Percentiles rank a stretch among this genome's conserved stretches.
Evolutionary conservation across 202 grass and related monocot genomes (phyloP).

Genomic region (Elaeis oleifera): DNA sequence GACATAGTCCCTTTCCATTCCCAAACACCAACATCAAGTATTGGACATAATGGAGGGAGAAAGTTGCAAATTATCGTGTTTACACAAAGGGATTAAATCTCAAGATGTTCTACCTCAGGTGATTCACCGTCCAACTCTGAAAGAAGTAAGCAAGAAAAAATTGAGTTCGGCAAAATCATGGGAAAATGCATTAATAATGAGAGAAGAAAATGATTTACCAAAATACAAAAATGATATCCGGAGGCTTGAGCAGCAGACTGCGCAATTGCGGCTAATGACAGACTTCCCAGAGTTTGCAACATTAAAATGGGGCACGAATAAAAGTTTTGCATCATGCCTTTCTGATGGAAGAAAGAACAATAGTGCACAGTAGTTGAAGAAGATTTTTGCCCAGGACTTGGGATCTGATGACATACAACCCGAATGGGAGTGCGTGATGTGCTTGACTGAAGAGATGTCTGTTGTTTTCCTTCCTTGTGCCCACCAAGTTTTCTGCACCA

Average conservation of each 20-base stretch:
- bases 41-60: too few species aligned
- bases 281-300: slow-evolving; percentile 42
- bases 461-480: slow-evolving; percentile 86
- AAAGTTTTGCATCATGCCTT: slow-evolving; percentile 35
- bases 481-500: slow-evolving; percentile 72
- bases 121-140: slow-evolving; percentile 29
- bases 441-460: slow-evolving; percentile 56
- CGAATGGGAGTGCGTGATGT: slow-evolving; percentile 42
- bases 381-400: slow-evolving; percentile 26
- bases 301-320: slow-evolving; percentile 59
- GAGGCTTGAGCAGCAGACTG: slow-evolving; percentile 67
- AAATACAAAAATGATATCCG: slow-evolving; percentile 64
- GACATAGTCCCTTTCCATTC: too few species aligned
- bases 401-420: slow-evolving; percentile 66
- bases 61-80: too few species aligned
- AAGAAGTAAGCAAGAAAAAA: slow-evolving; percentile 59
- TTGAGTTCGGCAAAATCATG: slow-evolving; percentile 58
- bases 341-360: slow-evolving; percentile 57
- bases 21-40: too few species aligned
- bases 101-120: too few species aligned
- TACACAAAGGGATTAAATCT: too few species aligned
- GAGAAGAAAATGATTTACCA: slow-evolving; percentile 70
- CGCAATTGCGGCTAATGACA: slow-evolving; percentile 38
- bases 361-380: slow-evolving; percentile 24
- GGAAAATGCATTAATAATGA: slow-evolving; percentile 67